Conservation (phyloP, 495 filamentous ascomycete genomes). For the Gamarada debralockiae region DNA sequence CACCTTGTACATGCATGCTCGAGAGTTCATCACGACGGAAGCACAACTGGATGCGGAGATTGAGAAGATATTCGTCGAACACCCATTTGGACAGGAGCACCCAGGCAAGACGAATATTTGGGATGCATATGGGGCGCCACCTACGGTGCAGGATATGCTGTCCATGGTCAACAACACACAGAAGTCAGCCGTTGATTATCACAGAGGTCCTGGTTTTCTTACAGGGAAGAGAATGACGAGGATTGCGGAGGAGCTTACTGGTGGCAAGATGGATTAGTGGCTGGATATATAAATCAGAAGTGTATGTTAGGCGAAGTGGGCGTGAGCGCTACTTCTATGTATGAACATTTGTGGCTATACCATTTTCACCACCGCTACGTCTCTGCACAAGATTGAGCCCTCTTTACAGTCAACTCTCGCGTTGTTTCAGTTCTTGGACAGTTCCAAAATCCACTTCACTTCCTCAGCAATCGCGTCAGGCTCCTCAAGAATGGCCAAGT, state of each 20-base stretch:
- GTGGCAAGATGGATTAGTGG: slow-evolving; percentile 53
- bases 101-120: slow-evolving; percentile 48
- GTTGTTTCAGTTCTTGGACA: no score
- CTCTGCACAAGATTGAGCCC: no score
- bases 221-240: slow-evolving; percentile 54
- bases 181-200: slow-evolving; percentile 11
- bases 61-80: slow-evolving; percentile 52
- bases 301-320: slow-evolving; percentile 2
- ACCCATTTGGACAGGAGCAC: slow-evolving; percentile 28
- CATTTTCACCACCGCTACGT: no score
- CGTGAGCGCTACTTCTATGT: background rate
- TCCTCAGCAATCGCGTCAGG: no score
- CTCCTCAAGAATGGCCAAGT: no score
- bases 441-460: no score
- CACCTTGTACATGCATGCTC: slow-evolving; percentile 61
- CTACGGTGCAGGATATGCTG: slow-evolving; percentile 45
- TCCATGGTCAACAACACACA: slow-evolving; percentile 27
- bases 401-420: no score
- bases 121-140: slow-evolving; percentile 47
- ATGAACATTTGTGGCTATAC: no score
- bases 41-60: slow-evolving; percentile 55
- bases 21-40: slow-evolving; percentile 60
- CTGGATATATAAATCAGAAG: slow-evolving; percentile 27
- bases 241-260: slow-evolving; percentile 65
- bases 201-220: slow-evolving; percentile 11